A percentile compares a stretch with the other conserved stretches of the same genome.
These are phyloP conservation scores for Guadua angustifolia DNA, from an alignment of 176 grass and related monocot genomes.

Conservation along the genomic window DNA sequence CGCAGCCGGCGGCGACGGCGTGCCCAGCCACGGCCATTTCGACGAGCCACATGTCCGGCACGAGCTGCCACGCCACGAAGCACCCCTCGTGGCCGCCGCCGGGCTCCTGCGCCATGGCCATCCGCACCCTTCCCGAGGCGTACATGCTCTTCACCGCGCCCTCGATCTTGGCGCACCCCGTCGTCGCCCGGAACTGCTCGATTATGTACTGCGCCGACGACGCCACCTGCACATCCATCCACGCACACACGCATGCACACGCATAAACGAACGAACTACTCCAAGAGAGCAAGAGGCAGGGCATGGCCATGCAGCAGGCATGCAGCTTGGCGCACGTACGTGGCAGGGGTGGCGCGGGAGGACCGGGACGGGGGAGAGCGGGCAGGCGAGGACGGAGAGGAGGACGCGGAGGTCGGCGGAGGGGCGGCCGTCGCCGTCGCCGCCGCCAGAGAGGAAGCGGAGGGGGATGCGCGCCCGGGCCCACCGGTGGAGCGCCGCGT, in stretches of 20 bases:
- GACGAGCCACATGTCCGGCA: conserved; percentile 86
- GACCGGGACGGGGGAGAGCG: conserved; percentile 80
- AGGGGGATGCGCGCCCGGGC: conserved; percentile 30
- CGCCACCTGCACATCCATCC: conserved; percentile 56
- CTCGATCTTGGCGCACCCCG: conserved; percentile 73
- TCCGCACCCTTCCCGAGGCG: conserved; percentile 61
- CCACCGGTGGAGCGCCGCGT: conserved; percentile 55
- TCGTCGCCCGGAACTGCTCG: conserved; percentile 82
- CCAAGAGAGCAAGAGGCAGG: background rate
- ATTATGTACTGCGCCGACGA: conserved; percentile 92
- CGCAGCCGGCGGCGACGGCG: conserved; percentile 72
- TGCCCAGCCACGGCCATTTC: conserved; percentile 80
- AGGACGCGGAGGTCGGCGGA: conserved; percentile 70
- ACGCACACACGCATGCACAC: no score
- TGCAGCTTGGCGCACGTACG: conserved; percentile 40
- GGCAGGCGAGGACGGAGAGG: conserved; percentile 82
- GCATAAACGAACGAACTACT: background rate
- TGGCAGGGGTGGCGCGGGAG: conserved; percentile 58
- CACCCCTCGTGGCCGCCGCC: conserved; percentile 59
- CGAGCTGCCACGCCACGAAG: conserved; percentile 87
- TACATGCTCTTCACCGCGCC: conserved; percentile 83
- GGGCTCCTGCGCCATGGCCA: conserved; percentile 62
- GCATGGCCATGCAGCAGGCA: background rate
- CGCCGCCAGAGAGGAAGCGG: conserved; percentile 46
- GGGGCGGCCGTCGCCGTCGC: background rate